Conservation (phyloP, 768 basidiomycete species). For the Gelatoporia subvermispora region DNA sequence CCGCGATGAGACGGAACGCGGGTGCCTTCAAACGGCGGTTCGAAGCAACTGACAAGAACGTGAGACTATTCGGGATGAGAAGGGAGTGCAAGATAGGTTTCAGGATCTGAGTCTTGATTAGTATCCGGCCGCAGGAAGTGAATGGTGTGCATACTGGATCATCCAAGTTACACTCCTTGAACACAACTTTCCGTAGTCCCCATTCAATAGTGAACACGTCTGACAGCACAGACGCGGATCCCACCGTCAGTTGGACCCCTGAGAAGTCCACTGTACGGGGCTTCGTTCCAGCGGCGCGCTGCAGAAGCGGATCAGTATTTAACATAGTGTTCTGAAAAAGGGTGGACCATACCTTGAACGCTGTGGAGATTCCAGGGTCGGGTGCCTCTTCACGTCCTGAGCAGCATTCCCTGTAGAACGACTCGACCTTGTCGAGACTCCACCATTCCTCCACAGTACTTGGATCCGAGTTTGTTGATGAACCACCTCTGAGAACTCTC, state of each 20-base stretch:
- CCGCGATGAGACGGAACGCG: constrained; percentile 76
- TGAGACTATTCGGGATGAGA: constrained; percentile 75
- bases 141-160: constrained; percentile 51
- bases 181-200: constrained; percentile 80
- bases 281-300: constrained; percentile 48
- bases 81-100: constrained; percentile 90
- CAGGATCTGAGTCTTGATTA: constrained; percentile 45
- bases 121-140: neutral
- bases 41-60: constrained; percentile 80
- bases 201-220: constrained; percentile 92
- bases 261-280: constrained; percentile 80
- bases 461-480: neutral
- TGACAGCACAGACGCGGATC: constrained; percentile 74
- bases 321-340: neutral
- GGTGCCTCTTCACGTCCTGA: constrained; percentile 68
- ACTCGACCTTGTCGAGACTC: constrained; percentile 78
- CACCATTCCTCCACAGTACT: constrained; percentile 63
- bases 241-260: constrained; percentile 64
- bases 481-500: constrained; percentile 57
- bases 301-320: constrained; percentile 14
- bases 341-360: constrained; percentile 59
- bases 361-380: constrained; percentile 58
- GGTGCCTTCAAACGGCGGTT: constrained; percentile 74
- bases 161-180: constrained; percentile 85
- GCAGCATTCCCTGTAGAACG: constrained; percentile 86